Conservation (phyloP, 2,329 filamentous ascomycete genomes). For the Paraconiothyrium brasiliense region DNA sequence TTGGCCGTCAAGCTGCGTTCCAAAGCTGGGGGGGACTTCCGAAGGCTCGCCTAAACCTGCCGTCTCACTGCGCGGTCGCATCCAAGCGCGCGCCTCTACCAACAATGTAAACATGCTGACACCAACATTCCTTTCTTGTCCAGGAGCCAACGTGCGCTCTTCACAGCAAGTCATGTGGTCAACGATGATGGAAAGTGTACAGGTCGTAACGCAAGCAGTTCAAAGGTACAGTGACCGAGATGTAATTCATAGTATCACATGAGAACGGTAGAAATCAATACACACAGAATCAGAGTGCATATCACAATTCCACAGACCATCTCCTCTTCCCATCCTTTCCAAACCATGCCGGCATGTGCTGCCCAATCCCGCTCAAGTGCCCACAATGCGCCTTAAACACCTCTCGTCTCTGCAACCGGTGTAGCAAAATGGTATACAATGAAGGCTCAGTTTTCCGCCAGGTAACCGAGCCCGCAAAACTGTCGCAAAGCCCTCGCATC, state of each 20-base stretch:
- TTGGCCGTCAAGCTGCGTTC: not conserved
- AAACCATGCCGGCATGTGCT: not conserved
- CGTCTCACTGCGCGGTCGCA: conserved; percentile 5
- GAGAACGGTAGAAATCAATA: conserved; percentile 10
- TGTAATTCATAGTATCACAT: conserved; percentile 18
- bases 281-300: conserved; percentile 6
- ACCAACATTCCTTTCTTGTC: too few relatives aligned
- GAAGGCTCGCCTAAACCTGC: conserved; percentile 19
- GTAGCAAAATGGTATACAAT: conserved; percentile 9
- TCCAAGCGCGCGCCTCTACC: not conserved
- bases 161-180: not conserved
- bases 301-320: not conserved
- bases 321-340: conserved; percentile 5
- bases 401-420: conserved; percentile 4
- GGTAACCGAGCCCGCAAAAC: conserved; percentile 50
- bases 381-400: conserved; percentile 11
- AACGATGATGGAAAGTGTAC: not conserved
- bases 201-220: not conserved
- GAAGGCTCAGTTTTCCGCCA: conserved; percentile 35
- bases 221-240: conserved; percentile 1
- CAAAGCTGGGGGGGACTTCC: not conserved
- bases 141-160: too few relatives aligned
- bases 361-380: conserved; percentile 2
- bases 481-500: conserved; percentile 56
- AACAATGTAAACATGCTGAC: not conserved